Evolutionary conservation across 1,284 basidiomycete species (phyloP).

Genomic region (Cryptococcus depauperatus): DNA sequence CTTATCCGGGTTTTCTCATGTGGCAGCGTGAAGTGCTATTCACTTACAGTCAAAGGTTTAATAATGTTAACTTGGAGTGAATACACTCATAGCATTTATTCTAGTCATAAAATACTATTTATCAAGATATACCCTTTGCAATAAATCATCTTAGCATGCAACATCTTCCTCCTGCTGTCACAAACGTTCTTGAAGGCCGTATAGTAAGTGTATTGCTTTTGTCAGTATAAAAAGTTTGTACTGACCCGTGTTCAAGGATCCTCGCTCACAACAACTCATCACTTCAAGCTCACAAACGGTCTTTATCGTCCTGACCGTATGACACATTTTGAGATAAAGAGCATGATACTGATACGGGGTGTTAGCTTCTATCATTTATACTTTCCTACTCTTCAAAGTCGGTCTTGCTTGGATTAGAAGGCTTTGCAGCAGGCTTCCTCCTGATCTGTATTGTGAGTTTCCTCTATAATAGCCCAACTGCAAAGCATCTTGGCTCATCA

Average conservation of each 20-base stretch:
- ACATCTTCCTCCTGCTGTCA: conserved; percentile 22
- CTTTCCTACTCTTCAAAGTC: conserved; percentile 24
- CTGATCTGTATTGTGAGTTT: conserved; percentile 26
- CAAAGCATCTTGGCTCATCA: not conserved
- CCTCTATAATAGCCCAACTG: not conserved
- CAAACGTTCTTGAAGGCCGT: conserved; percentile 24
- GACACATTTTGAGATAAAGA: conserved; percentile 7
- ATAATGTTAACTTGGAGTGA: no score
- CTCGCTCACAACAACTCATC: conserved; percentile 27
- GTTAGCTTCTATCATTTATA: conserved; percentile 28
- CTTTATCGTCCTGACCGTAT: conserved; percentile 32
- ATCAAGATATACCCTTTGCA: no score
- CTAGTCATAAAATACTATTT: no score
- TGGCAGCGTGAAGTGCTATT: no score
- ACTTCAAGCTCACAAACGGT: conserved; percentile 29
- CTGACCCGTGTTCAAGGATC: conserved; percentile 27
- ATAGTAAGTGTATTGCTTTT: conserved; percentile 19
- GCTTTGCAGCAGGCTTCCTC: conserved; percentile 28
- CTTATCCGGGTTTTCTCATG: no score
- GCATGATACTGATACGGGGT: not conserved
- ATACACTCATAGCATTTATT: no score
- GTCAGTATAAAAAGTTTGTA: conserved; percentile 1
- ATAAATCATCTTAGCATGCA: conserved; percentile 24
- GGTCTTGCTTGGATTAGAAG: conserved; percentile 32
- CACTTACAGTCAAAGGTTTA: no score